Evolutionary conservation across 2,329 filamentous ascomycete species (phyloP), one percentile per base, ranked within the genome.

Genomic region (Domatiomyces catenatus): DNA sequence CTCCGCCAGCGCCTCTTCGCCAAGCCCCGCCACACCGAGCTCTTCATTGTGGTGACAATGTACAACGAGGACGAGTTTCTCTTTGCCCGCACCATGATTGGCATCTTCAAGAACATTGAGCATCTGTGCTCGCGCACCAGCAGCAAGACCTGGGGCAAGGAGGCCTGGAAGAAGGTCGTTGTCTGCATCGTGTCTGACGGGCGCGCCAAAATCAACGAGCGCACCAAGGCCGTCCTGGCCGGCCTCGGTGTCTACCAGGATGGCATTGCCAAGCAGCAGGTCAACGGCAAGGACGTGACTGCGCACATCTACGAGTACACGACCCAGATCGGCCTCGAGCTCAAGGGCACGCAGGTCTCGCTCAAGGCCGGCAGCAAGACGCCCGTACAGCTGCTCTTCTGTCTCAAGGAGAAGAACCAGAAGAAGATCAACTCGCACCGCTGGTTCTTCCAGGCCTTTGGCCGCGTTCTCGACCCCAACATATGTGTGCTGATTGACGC

Each of bases 381-480:
- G 55, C 90, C 92, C 0, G 86, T 98, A 1, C 92, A 98, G 70
- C 84, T 98, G 72, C 79, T 98, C 3, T 98, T 98, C 73, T 98
- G 92, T 66, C 69, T 98, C 54, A 98, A 98, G 73, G 92, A 98
- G 65, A 96, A 95, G 78, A 98, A 98, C 65, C 89, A 95, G 71
- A 98, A 98, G 75, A 98, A 98, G 75, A 98, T 98, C 77, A 98
- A 98, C 66, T 96, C 92, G 0, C 92, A 98, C 67, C 76, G 92
- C 65, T 98, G 92, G 92, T 96, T 98, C 72, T 98, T 98, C 75
- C 84, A 93, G 60, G 92, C 90, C 0, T 98, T 98, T 65, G 92
- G 92, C 28, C 79, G 82, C 19, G 85, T 96, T 2, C 71, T 98
- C 44, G 84, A 96, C 56, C 92, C 92, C 42, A 96, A 96, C 62